These are phyloP conservation scores for Wickerhamomyces sp. DNA, from an alignment of 1,139 yeast genomes.

Conservation along the genomic window DNA sequence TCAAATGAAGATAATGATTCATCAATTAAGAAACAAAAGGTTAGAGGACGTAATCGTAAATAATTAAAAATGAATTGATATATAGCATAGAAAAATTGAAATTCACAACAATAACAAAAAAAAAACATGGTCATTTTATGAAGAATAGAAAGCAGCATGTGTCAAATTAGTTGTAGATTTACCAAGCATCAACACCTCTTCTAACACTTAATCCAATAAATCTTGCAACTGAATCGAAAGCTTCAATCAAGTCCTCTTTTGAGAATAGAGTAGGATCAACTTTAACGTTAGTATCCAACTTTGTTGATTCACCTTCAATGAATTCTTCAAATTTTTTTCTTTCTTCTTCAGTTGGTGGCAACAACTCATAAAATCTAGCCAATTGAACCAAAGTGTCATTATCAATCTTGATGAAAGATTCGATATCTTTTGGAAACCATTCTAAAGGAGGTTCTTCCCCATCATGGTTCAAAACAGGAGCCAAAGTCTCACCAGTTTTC, in stretches of 20 bases:
- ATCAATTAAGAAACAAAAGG: slow-evolving; percentile 22
- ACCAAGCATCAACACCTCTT: slow-evolving; percentile 50
- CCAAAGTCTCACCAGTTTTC: slow-evolving; percentile 36
- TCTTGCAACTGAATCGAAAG: slow-evolving; percentile 62
- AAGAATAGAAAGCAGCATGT: not conserved
- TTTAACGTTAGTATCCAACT: slow-evolving; percentile 28
- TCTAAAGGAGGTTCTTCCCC: slow-evolving; percentile 60
- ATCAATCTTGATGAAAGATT: slow-evolving; percentile 44
- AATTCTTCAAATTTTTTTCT: slow-evolving; percentile 43
- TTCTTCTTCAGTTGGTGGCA: slow-evolving; percentile 47
- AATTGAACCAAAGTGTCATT: slow-evolving; percentile 45
- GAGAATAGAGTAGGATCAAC: slow-evolving; percentile 33
- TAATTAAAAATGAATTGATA: slow-evolving; percentile 6
- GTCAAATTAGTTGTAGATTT: slow-evolving; percentile 6
- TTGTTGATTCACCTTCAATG: slow-evolving; percentile 39
- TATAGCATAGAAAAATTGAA: slow-evolving; percentile 1
- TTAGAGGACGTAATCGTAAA: slow-evolving; percentile 29
- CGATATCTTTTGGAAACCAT: slow-evolving; percentile 56
- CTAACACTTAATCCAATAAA: slow-evolving; percentile 60
- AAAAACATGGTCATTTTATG: not conserved
- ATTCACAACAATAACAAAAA: not conserved
- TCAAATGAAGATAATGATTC: slow-evolving; percentile 1
- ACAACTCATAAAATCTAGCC: slow-evolving; percentile 65
- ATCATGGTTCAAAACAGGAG: slow-evolving; percentile 62
- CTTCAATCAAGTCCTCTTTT: slow-evolving; percentile 41